These are phyloP conservation scores for Cercospora sesami DNA, from an alignment of 2,329 filamentous ascomycete genomes.

Conservation along the genomic window DNA sequence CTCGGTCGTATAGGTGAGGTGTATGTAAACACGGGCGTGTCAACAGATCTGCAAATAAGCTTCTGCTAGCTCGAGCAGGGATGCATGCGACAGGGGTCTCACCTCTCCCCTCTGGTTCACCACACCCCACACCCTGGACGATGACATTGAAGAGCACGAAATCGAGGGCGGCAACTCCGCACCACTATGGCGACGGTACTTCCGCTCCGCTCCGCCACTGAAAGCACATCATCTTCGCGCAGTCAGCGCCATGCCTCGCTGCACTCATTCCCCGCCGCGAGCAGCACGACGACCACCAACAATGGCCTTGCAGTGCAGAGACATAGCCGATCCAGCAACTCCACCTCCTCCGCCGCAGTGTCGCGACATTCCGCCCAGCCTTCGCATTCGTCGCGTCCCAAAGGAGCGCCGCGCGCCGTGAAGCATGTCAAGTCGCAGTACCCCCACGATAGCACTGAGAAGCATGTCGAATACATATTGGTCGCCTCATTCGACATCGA, in stretches of 20 bases:
- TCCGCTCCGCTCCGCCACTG: conserved; percentile 34
- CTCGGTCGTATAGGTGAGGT: neutral
- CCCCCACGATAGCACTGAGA: conserved; percentile 57
- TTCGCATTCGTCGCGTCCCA: conserved; percentile 13
- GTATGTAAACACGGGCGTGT: neutral
- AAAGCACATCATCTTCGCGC: conserved; percentile 29
- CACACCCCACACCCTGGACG: neutral
- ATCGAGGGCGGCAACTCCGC: neutral
- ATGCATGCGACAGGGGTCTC: neutral
- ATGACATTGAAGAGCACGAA: neutral
- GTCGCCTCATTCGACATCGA: conserved; percentile 98
- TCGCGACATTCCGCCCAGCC: conserved; percentile 13
- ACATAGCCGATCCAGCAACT: conserved; percentile 30
- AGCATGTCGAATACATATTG: conserved; percentile 98
- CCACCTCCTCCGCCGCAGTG: conserved; percentile 15
- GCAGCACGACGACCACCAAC: conserved; percentile 23
- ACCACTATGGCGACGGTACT: conserved; percentile 36
- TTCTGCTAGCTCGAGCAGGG: neutral
- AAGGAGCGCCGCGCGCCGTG: conserved; percentile 15
- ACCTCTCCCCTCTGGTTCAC: neutral
- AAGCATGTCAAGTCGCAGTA: conserved; percentile 50
- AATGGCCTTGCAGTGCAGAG: conserved; percentile 43
- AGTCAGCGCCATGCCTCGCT: conserved; percentile 43
- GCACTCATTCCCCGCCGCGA: conserved; percentile 43
- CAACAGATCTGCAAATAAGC: neutral